Percentiles rank a stretch among this genome's conserved stretches.
These are phyloP conservation scores for Thermothielavioides terrestris DNA, from an alignment of 495 filamentous ascomycete species.

Conservation along the genomic window DNA sequence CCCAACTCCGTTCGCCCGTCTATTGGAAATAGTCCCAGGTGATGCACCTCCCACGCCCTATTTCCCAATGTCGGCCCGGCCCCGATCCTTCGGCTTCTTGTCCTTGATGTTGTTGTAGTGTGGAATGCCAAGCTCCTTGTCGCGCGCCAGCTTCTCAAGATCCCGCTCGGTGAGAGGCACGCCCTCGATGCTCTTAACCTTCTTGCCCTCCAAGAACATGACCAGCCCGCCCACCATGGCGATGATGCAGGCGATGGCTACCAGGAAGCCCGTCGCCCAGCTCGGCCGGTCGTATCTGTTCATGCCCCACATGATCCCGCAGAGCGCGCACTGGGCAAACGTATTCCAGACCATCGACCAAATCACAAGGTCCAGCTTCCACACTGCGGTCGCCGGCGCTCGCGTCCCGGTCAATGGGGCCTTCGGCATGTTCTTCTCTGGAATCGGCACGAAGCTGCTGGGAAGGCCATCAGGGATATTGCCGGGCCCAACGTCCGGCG, in stretches of 20 bases:
- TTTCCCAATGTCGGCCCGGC: slow-evolving; percentile 8
- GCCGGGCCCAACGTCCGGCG: slow-evolving; percentile 35
- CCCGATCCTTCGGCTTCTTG: slow-evolving; percentile 37
- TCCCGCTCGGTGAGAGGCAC: slow-evolving; percentile 43
- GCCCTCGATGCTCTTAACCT: slow-evolving; percentile 59
- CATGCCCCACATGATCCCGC: slow-evolving; percentile 71
- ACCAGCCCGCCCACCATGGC: slow-evolving; percentile 61
- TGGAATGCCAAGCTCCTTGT: slow-evolving; percentile 40
- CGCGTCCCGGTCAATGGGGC: slow-evolving; percentile 53
- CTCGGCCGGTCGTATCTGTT: slow-evolving; percentile 61
- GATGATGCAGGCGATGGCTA: slow-evolving; percentile 59
- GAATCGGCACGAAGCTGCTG: slow-evolving; percentile 44
- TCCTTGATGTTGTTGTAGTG: slow-evolving; percentile 49
- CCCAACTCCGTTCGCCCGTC: neutral
- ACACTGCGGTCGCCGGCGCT: slow-evolving; percentile 55
- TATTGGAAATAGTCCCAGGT: neutral
- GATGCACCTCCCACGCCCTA: neutral
- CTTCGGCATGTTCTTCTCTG: slow-evolving; percentile 44
- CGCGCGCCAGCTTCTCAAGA: slow-evolving; percentile 33
- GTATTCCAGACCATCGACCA: slow-evolving; percentile 70
- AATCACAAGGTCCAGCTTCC: slow-evolving; percentile 75
- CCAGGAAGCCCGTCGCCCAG: slow-evolving; percentile 68
- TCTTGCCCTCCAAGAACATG: slow-evolving; percentile 56
- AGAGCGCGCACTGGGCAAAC: slow-evolving; percentile 60
- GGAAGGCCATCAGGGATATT: slow-evolving; percentile 31